Evolutionary conservation across 1,284 basidiomycete species (phyloP).

Genomic region (Rhodotorula sp.): DNA sequence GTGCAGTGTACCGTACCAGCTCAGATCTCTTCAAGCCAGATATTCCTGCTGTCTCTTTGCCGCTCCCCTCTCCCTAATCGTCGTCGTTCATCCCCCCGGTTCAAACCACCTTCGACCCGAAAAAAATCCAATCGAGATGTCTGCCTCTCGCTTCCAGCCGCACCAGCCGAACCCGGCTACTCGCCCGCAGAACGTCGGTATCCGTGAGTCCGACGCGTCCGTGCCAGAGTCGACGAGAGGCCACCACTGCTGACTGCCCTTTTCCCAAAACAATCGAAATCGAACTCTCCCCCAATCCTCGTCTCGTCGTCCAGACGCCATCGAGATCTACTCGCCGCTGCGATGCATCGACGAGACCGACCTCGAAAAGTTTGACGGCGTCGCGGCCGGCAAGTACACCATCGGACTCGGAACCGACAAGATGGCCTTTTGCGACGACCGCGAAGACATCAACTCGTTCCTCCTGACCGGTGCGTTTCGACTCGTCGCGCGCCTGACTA

Average conservation of each 20-base stretch:
- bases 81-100: too few species aligned
- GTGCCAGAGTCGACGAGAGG: background rate
- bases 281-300: background rate
- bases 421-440: slow-evolving; percentile 60
- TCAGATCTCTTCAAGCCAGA: too few species aligned
- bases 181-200: slow-evolving; percentile 38
- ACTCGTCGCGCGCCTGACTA: background rate
- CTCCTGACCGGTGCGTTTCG: slow-evolving; percentile 77
- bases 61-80: too few species aligned
- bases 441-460: slow-evolving; percentile 98
- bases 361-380: slow-evolving; percentile 93
- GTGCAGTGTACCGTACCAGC: too few species aligned
- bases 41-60: too few species aligned
- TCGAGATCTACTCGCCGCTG: slow-evolving; percentile 58
- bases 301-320: slow-evolving; percentile 52
- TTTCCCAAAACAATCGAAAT: background rate
- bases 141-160: slow-evolving; percentile 24
- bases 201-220: slow-evolving; percentile 27
- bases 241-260: background rate
- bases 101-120: background rate
- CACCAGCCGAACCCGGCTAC: slow-evolving; percentile 28
- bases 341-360: slow-evolving; percentile 87
- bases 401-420: slow-evolving; percentile 97
- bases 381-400: slow-evolving; percentile 96
- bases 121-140: background rate